Conservation (phyloP, 768 basidiomycete genomes). For the Lactifluus volemus region DNA sequence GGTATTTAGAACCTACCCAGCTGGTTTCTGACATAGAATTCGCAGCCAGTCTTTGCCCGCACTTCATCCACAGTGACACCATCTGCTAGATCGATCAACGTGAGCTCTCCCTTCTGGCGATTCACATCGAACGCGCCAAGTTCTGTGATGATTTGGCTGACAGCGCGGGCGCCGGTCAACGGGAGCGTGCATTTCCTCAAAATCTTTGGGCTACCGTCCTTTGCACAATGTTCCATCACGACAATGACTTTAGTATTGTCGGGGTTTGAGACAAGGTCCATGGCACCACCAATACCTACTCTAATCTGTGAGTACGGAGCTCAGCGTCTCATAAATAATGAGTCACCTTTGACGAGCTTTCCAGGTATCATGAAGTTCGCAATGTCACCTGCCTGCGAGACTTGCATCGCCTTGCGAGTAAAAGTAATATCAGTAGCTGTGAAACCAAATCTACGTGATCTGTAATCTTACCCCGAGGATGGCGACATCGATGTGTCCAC, state of each 20-base stretch:
- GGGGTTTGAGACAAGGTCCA: conserved; percentile 95
- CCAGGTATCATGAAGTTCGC: conserved; percentile 99
- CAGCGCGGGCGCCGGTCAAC: conserved; percentile 78
- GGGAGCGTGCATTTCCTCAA: conserved; percentile 75
- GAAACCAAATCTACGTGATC: neutral
- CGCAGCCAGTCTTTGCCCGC: conserved; percentile 76
- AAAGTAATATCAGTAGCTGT: neutral
- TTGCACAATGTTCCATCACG: conserved; percentile 85
- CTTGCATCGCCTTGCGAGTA: conserved; percentile 78
- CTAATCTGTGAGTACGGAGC: neutral
- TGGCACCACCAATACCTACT: conserved; percentile 87
- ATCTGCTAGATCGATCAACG: conserved; percentile 74
- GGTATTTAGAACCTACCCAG: conserved; percentile 35
- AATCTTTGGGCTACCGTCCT: conserved; percentile 86
- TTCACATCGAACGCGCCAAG: conserved; percentile 88
- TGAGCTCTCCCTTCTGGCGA: conserved; percentile 59
- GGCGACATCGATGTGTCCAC: conserved; percentile 89
- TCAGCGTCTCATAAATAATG: neutral
- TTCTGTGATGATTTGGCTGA: conserved; percentile 91
- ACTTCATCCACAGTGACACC: conserved; percentile 82
- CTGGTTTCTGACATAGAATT: conserved; percentile 54
- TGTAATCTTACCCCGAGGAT: conserved; percentile 71
- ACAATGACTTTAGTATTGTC: conserved; percentile 90
- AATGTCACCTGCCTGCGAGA: conserved; percentile 85
- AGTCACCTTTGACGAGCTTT: conserved; percentile 72